phyloP scores from a whole-genome alignment of 139 green algal species.

The Tetraselmis chui region DNA sequence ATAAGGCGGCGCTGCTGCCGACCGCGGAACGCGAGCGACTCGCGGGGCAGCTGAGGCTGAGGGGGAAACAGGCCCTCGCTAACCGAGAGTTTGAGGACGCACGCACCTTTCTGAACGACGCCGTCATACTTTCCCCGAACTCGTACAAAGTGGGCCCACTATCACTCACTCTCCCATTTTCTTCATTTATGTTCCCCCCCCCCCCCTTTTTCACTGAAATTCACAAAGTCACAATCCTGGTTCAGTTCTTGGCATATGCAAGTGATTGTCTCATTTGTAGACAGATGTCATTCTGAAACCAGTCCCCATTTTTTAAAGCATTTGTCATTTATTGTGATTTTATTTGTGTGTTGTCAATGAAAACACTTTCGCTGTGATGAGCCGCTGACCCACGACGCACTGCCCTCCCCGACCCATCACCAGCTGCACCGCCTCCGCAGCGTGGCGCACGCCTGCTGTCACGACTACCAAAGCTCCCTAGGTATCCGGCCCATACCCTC shows the following conservation, averaged over 20 bases:
- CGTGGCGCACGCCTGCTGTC: not conserved
- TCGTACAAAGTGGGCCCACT: not conserved
- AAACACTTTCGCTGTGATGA: too few relatives aligned
- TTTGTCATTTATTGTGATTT: too few relatives aligned
- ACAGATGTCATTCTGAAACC: too few relatives aligned
- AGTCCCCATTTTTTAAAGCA: too few relatives aligned
- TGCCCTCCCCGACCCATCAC: not conserved
- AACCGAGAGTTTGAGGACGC: not conserved
- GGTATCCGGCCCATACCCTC: not conserved
- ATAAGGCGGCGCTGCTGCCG: not conserved
- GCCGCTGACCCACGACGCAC: too few relatives aligned
- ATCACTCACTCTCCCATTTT: not conserved
- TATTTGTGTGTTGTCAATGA: too few relatives aligned
- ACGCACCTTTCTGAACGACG: not conserved
- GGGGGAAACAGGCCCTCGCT: not conserved
- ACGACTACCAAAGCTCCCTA: not conserved
- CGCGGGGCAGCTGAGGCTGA: not conserved
- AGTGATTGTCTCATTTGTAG: too few relatives aligned
- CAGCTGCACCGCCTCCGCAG: not conserved
- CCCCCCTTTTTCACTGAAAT: not conserved
- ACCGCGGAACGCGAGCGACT: not conserved
- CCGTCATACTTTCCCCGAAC: not conserved
- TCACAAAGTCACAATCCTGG: too few relatives aligned
- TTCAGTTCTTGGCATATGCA: too few relatives aligned
- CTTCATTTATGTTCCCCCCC: not conserved